phyloP scores from a whole-genome alignment of 2,329 filamentous ascomycete genomes.

The Ceratocystis eucalypticola region DNA sequence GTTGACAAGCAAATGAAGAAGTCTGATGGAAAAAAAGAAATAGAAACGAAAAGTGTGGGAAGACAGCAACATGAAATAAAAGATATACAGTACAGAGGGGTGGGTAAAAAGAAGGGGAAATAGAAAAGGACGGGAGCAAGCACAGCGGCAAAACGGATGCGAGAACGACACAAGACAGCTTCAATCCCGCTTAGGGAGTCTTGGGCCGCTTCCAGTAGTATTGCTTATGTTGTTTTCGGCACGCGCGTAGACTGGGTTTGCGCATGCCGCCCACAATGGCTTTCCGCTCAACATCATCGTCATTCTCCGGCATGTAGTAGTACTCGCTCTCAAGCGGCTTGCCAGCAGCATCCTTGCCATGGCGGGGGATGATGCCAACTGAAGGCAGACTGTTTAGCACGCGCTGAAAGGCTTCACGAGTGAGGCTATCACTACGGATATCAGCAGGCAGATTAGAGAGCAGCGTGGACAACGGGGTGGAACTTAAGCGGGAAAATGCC shows the following conservation, averaged over 20 bases:
- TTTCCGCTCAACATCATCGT: constrained; percentile 63
- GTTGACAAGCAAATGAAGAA: background rate
- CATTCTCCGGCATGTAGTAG: constrained; percentile 84
- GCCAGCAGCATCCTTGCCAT: constrained; percentile 92
- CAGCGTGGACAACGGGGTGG: constrained; percentile 79
- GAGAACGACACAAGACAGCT: background rate
- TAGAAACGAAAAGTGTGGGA: background rate
- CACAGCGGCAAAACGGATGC: background rate
- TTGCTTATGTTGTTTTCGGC: constrained; percentile 91
- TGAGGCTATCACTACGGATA: constrained; percentile 42
- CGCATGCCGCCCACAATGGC: constrained; percentile 73
- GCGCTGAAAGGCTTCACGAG: constrained; percentile 49
- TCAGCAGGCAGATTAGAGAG: constrained; percentile 68
- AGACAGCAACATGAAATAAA: constrained; percentile 1
- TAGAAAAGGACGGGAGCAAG: background rate
- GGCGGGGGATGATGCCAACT: constrained; percentile 74
- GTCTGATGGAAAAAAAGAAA: background rate
- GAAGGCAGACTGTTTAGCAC: constrained; percentile 64
- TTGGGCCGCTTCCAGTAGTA: constrained; percentile 55
- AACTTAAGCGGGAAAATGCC: constrained; percentile 83
- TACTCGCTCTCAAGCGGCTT: constrained; percentile 91
- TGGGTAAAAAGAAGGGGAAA: background rate
- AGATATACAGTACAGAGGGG: constrained; percentile 10
- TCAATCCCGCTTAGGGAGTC: constrained; percentile 36
- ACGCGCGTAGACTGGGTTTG: constrained; percentile 78